These are phyloP conservation scores for Clohesyomyces aquaticus DNA, from an alignment of 495 filamentous ascomycete genomes.

Conservation along the genomic window DNA sequence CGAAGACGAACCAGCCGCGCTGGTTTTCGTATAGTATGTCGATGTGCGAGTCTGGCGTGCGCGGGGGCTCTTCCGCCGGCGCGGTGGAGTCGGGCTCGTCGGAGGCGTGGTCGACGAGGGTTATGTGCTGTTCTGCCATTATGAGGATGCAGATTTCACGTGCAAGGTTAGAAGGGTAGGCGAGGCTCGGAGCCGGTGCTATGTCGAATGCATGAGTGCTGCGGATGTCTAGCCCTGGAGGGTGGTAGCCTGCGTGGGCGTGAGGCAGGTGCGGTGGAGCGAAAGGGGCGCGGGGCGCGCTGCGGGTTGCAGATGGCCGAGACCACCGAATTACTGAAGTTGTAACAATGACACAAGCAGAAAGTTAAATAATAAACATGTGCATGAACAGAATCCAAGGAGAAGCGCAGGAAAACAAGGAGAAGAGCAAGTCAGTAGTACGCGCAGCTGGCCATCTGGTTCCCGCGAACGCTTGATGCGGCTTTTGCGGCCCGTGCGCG, in stretches of 20 bases:
- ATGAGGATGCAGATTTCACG: not conserved
- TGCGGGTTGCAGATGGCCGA: not conserved
- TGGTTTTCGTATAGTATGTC: constrained; percentile 93
- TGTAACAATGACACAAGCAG: not conserved
- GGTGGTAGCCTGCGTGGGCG: not conserved
- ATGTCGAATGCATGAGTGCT: constrained; percentile 15
- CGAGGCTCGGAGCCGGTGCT: constrained; percentile 5
- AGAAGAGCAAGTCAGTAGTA: not conserved
- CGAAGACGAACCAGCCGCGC: constrained; percentile 72
- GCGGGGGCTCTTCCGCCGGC: constrained; percentile 23
- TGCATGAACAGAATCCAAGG: constrained; percentile 10
- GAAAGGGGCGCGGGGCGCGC: constrained; percentile 4
- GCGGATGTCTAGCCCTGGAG: not conserved
- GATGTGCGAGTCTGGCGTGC: constrained; percentile 55
- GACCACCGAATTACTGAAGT: not conserved
- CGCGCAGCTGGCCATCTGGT: constrained; percentile 20
- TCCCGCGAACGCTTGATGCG: constrained; percentile 6
- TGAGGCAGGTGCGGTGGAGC: constrained; percentile 11
- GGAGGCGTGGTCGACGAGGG: constrained; percentile 57
- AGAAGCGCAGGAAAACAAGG: constrained; percentile 10
- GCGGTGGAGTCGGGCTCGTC: constrained; percentile 29
- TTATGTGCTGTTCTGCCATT: constrained; percentile 65
- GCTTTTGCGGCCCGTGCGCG: constrained; percentile 19
- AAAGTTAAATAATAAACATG: constrained; percentile 1
- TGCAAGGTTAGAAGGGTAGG: not conserved